These are phyloP conservation scores for Cadophora sp. DNA, from an alignment of 2,329 filamentous ascomycete species.

Conservation along the genomic window DNA sequence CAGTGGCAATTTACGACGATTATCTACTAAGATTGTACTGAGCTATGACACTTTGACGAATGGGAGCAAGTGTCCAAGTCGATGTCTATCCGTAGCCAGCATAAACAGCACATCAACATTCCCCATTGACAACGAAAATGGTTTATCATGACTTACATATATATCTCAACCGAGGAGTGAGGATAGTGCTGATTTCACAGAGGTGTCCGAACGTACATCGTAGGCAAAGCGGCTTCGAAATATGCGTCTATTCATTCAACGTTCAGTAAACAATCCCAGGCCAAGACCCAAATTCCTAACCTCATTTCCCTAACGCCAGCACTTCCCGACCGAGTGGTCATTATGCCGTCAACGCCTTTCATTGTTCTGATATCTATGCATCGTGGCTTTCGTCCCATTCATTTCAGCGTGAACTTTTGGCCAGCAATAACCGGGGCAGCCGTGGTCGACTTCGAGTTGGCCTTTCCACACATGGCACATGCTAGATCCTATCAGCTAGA, in stretches of 20 bases:
- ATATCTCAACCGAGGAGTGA: background rate
- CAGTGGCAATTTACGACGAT: no score
- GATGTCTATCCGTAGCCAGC: no score
- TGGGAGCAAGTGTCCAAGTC: no score
- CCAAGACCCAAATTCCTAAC: background rate
- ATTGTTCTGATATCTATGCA: background rate
- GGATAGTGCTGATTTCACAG: background rate
- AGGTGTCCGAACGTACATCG: no score
- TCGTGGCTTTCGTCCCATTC: constrained; percentile 20
- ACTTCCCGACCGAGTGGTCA: background rate
- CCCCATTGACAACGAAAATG: no score
- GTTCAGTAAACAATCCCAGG: background rate
- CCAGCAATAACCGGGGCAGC: constrained; percentile 61
- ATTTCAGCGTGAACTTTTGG: constrained; percentile 69
- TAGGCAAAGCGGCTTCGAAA: background rate
- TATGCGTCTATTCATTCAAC: background rate
- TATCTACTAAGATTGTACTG: no score
- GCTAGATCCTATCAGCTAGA: constrained; percentile 48
- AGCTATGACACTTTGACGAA: no score
- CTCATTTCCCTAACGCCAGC: background rate
- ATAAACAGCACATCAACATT: no score
- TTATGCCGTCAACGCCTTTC: constrained; percentile 4
- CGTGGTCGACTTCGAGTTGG: constrained; percentile 56
- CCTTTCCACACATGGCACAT: constrained; percentile 69
- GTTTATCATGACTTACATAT: background rate